phyloP scores from a whole-genome alignment of 2,329 filamentous ascomycete genomes.

The Hawksworthiomyces lignivorus region DNA sequence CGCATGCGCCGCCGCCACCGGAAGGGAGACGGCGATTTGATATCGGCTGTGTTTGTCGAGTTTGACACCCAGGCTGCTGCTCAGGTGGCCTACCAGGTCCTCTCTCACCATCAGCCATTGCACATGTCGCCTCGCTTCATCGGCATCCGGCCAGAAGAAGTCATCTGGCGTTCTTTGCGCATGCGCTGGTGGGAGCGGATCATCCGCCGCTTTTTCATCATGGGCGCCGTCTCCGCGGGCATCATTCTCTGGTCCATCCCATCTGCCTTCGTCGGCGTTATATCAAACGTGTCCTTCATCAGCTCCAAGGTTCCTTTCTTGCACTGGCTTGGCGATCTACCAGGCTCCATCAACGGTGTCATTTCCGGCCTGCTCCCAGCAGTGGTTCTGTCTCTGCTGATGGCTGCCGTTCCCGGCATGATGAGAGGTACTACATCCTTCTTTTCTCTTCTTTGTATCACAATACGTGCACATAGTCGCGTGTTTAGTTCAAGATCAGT shows the following conservation, averaged over 20 bases:
- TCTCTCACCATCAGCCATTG: slow-evolving; percentile 72
- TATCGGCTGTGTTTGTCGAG: slow-evolving; percentile 84
- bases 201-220: slow-evolving; percentile 56
- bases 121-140: slow-evolving; percentile 83
- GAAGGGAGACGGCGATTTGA: slow-evolving; percentile 53
- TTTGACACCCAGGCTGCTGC: slow-evolving; percentile 77
- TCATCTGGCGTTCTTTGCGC: slow-evolving; percentile 76
- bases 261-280: slow-evolving; percentile 70
- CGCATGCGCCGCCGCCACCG: slow-evolving; percentile 51
- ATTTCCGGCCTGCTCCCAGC: slow-evolving; percentile 78
- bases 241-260: slow-evolving; percentile 81
- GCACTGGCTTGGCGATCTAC: slow-evolving; percentile 65
- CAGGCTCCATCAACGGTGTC: slow-evolving; percentile 61
- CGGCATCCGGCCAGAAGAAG: slow-evolving; percentile 68
- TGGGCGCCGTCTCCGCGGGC: slow-evolving; percentile 59
- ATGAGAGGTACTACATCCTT: slow-evolving; percentile 53
- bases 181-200: slow-evolving; percentile 67
- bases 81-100: slow-evolving; percentile 74
- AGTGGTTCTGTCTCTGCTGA: slow-evolving; percentile 70
- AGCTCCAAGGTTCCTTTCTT: slow-evolving; percentile 59
- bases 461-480: too few relatives aligned
- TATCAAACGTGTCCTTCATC: slow-evolving; percentile 76
- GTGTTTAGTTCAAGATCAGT: not conserved
- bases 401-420: slow-evolving; percentile 72
- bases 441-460: not conserved